phyloP scores from a whole-genome alignment of 306 rosid species.

The Lathyrus tuberosus region DNA sequence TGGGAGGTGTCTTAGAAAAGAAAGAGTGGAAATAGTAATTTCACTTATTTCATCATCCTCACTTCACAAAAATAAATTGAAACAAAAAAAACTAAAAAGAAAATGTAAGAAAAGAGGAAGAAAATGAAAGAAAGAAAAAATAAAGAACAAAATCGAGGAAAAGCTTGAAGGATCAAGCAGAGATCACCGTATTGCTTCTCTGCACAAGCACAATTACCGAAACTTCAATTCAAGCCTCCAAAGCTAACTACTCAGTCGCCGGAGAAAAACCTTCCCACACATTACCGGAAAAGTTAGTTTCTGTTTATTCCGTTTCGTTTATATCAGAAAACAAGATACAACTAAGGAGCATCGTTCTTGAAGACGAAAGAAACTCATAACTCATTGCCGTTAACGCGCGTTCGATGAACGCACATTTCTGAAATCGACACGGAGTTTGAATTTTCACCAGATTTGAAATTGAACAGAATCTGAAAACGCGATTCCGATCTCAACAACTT shows the following conservation, averaged over 20 bases:
- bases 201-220: not conserved
- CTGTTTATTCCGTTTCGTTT: constrained; percentile 29
- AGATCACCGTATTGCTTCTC: constrained; percentile 31
- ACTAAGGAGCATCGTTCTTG: constrained; percentile 25
- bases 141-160: not conserved
- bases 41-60: not conserved
- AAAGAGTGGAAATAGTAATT: not conserved
- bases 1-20: no score
- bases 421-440: constrained; percentile 27
- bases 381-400: constrained; percentile 32
- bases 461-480: constrained; percentile 27
- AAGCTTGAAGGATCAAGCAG: constrained; percentile 1
- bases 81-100: not conserved
- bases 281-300: not conserved
- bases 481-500: constrained; percentile 41
- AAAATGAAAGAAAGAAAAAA: not conserved
- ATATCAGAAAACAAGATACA: constrained; percentile 32
- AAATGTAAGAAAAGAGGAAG: constrained; percentile 1
- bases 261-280: not conserved
- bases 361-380: not conserved
- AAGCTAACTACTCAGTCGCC: not conserved
- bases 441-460: constrained; percentile 30
- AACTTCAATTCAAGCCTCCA: constrained; percentile 11
- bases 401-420: constrained; percentile 45
- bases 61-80: not conserved